phyloP scores from a whole-genome alignment of 345 rosid genomes.

The Ailanthus altissimus region DNA sequence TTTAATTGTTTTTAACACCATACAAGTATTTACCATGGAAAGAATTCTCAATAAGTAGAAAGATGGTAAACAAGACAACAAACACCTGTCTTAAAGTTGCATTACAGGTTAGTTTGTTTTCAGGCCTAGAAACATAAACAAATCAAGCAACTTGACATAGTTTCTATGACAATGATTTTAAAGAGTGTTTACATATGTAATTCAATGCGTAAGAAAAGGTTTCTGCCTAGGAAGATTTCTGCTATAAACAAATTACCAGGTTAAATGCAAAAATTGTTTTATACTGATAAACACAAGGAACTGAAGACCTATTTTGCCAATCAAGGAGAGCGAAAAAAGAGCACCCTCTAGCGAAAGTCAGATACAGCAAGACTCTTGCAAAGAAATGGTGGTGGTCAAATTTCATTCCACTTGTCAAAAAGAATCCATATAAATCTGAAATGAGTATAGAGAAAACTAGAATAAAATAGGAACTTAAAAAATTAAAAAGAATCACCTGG shows the following conservation, averaged over 20 bases:
- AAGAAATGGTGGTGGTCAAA: constrained; percentile 8
- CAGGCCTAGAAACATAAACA: background rate
- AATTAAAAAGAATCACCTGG: constrained; percentile 46
- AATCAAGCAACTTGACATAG: background rate
- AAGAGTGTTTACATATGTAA: background rate
- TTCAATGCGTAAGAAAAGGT: background rate
- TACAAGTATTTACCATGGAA: background rate
- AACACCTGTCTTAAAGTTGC: background rate
- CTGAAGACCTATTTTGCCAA: background rate
- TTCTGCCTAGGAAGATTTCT: background rate
- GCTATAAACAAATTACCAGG: background rate
- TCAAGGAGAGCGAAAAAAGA: background rate
- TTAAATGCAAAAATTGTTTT: background rate
- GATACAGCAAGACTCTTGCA: background rate
- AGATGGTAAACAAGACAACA: background rate
- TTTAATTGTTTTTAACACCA: background rate
- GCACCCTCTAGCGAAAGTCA: background rate
- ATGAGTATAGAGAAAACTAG: background rate
- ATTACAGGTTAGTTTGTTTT: background rate
- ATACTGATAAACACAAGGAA: background rate
- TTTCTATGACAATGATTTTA: background rate
- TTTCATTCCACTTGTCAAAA: background rate
- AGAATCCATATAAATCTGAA: constrained; percentile 3
- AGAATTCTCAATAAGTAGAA: background rate
- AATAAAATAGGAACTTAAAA: background rate